Percentiles rank a stretch among this genome's conserved stretches.
Evolutionary conservation across 768 basidiomycete species (phyloP).

Genomic region (Trametes gibbosa): DNA sequence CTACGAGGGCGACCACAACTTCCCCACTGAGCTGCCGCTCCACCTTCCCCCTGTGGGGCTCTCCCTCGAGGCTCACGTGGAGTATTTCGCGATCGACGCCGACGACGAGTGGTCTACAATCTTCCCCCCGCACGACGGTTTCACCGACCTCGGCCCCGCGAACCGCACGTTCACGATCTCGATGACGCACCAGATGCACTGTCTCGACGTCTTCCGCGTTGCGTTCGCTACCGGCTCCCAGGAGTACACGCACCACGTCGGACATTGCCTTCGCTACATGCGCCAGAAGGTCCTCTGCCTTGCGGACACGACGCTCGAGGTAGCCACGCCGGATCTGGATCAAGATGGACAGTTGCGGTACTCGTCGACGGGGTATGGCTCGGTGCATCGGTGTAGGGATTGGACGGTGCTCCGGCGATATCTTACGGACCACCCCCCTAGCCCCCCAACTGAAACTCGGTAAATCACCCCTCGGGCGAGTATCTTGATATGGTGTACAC

Average conservation of each 20-base stretch:
- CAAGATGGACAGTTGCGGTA: not conserved
- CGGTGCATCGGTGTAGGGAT: constrained; percentile 18
- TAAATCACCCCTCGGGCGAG: no score
- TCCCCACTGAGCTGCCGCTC: constrained; percentile 29
- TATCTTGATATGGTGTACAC: no score
- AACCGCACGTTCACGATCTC: constrained; percentile 20
- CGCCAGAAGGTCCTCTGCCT: constrained; percentile 26
- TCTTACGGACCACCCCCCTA: constrained; percentile 9
- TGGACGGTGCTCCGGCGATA: constrained; percentile 17
- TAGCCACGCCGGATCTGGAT: not conserved
- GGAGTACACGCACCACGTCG: constrained; percentile 19
- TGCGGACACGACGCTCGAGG: constrained; percentile 29
- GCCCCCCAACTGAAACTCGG: no score
- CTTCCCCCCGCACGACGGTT: constrained; percentile 23
- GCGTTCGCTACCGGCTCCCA: constrained; percentile 7
- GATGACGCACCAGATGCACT: constrained; percentile 30
- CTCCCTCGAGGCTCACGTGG: constrained; percentile 24
- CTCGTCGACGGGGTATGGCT: constrained; percentile 3
- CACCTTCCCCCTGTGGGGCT: constrained; percentile 29
- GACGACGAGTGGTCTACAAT: constrained; percentile 37
- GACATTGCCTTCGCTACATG: constrained; percentile 29
- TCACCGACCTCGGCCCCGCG: constrained; percentile 17
- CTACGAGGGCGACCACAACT: constrained; percentile 30
- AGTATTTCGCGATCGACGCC: constrained; percentile 31
- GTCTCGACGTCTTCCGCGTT: constrained; percentile 27